Base-by-base conservation (phyloP, 2,329 filamentous ascomycete species). In the Teratosphaeria zuluensis region DNA sequence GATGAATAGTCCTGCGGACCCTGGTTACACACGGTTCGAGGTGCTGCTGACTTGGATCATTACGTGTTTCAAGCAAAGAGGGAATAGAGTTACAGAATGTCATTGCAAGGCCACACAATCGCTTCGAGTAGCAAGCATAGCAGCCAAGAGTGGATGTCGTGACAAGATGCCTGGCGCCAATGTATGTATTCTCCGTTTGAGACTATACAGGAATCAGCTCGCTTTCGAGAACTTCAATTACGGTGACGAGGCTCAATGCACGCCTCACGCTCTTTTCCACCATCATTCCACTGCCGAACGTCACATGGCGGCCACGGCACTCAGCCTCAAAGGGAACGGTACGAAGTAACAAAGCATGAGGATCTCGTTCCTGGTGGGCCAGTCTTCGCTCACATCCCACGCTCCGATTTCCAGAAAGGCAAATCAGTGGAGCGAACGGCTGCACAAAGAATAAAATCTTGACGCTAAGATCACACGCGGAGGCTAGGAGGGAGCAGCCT, bases 381-480 rank as follows among this genome's bases (percentile, higher is more conserved):
- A 31, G 8, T 9, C 14, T 32, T 53, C 12, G 32, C 28, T 28
- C 5, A 51, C 59, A 61, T 61, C 59, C 59, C 59, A 61, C 59
- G 59, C 59, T 46, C 21, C 35, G 46, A 54, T n/a, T 31, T 58
- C 31, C 54, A 42, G 55, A 59, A 42, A 61, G 59, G 57, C 55
- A 59, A 55, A 53, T 48, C n/a, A 42, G 56, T 59, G 59, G 57
- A 53, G 55, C 51, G 6, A 42, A 24, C 11, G 24, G 52, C 11
- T 38, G 54, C 53, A 24, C 48, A 58, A 54, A 58, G 56, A 55
- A 57, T 16, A 60, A 52, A n/a, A 28, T 52, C 42, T n/a, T 21
- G 35, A 48, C 55, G 24, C 35, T 28, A 46, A 55, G 35, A 59
- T 59, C 53, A 59, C 58, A 59, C 54, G 56, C 31, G 35, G 12